Percentiles rank a stretch among this genome's conserved stretches.
phyloP scores from a whole-genome alignment of 768 basidiomycete species.

The Lanmaoa rubissima region DNA sequence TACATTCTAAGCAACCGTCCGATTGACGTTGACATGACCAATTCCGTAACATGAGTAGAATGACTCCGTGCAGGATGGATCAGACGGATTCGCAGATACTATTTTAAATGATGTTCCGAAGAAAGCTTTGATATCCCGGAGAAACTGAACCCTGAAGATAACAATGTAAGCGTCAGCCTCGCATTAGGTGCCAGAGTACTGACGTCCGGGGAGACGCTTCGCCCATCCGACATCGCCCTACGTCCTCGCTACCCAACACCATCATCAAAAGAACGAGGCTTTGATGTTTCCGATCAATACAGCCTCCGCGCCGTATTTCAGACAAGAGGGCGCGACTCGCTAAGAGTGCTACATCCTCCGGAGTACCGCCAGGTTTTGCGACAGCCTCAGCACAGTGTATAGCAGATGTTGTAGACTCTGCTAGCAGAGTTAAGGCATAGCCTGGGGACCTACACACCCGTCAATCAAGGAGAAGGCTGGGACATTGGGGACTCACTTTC shows the following conservation, averaged over 20 bases:
- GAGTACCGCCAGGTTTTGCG: conserved; percentile 78
- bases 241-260: conserved; percentile 97
- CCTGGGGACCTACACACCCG: conserved; percentile 76
- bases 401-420: conserved; percentile 89
- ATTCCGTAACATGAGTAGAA: conserved; percentile 89
- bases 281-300: conserved; percentile 90
- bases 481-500: conserved; percentile 65
- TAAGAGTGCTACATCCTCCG: conserved; percentile 87
- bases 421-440: conserved; percentile 86
- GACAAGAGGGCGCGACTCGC: conserved; percentile 76
- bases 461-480: neutral
- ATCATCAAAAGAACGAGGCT: conserved; percentile 82
- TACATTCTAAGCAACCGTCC: conserved; percentile 56
- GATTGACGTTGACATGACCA: conserved; percentile 88
- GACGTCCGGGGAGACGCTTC: conserved; percentile 81
- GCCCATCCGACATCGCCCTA: conserved; percentile 84
- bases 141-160: conserved; percentile 75
- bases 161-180: conserved; percentile 4
- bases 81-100: conserved; percentile 52
- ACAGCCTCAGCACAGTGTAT: conserved; percentile 86
- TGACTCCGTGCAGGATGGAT: conserved; percentile 55
- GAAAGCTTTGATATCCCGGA: conserved; percentile 76
- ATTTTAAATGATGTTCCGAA: conserved; percentile 97
- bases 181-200: conserved; percentile 33
- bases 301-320: conserved; percentile 82